These are phyloP conservation scores for Russula abietina DNA, from an alignment of 768 basidiomycete species.

Conservation along the genomic window DNA sequence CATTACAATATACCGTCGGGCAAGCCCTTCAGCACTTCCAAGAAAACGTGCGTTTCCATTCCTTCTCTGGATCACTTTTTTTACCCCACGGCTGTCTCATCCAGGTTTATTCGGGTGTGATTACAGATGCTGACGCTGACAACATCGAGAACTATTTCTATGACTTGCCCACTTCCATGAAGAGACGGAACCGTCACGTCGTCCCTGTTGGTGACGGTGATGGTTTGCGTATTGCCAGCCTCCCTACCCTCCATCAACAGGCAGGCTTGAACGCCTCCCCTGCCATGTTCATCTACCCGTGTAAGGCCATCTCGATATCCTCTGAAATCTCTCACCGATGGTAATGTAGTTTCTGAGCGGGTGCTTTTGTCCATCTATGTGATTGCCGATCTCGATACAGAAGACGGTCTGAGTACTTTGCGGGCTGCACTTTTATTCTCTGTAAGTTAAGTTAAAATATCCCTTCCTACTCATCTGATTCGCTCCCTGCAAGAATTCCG, in stretches of 20 bases:
- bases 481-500: constrained; percentile 32
- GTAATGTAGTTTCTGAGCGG: constrained; percentile 19
- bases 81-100: not conserved
- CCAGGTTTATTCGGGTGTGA: constrained; percentile 49
- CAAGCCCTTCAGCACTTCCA: constrained; percentile 64
- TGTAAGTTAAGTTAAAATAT: constrained; percentile 37
- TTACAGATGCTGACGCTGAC: constrained; percentile 48
- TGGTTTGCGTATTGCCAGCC: constrained; percentile 46
- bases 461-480: constrained; percentile 6
- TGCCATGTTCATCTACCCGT: constrained; percentile 55
- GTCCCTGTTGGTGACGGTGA: constrained; percentile 46
- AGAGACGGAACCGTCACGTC: constrained; percentile 72
- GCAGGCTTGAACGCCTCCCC: constrained; percentile 40
- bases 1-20: constrained; percentile 53
- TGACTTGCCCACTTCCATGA: constrained; percentile 68
- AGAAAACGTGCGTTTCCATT: constrained; percentile 48
- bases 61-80: not conserved
- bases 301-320: constrained; percentile 36
- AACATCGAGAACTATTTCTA: constrained; percentile 78
- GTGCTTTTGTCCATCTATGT: constrained; percentile 52
- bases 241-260: constrained; percentile 48
- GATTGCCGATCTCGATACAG: constrained; percentile 71
- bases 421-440: constrained; percentile 59
- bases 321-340: constrained; percentile 27
- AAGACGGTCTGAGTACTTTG: constrained; percentile 51